Base-by-base conservation (phyloP, 306 rosid species). In the Parietaria judaica region DNA sequence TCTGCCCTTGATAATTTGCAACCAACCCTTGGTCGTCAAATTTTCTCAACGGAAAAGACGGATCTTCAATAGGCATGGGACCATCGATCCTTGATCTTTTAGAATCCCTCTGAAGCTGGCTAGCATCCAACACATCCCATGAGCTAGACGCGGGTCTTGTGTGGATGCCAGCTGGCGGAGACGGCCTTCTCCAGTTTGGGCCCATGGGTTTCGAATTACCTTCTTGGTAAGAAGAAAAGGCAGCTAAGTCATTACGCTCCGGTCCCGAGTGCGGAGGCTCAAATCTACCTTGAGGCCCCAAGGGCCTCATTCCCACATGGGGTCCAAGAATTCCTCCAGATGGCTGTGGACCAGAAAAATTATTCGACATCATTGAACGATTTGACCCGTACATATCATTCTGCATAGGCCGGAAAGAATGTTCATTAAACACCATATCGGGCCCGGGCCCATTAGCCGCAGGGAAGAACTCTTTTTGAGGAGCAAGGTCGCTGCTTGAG, bases 111-210 rank as follows among this genome's bases (percentile, higher is more conserved):
- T 85, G 84, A 69, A 80, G 76, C 69, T 84, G 88, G 73, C 82
- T 90, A 50, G 74, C 74, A 72, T 90, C 95, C 64, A 82, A 78
- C 34, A 78, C 88, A 48, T 90, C 97, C 97, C 97, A 90, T 23
- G 88, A 73, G 72, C 73, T 71, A 52, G 94, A 69, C 16, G 74
- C 56, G 57, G 97, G 70, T 79, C 90, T 87, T 51, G 82, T 3
- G 11, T 86, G 78, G 56, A 78, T 83, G 74, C 80, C 82, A 37
- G 90, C 71, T 52, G 97, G 92, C 71, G 96, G 84, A 77, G 97
- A 87, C 36, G 76, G 85, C 70, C 90, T 82, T 69, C 81, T 84
- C 97, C 94, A 83, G 77, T 81, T 90, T 36, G 95, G 79, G 77
- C 81, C 86, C 77, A 80, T 72, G 60, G 71, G 70, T 67, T 81